phyloP scores from a whole-genome alignment of 352 stramenopile genomes.

The Phytopythium ostracodes region DNA sequence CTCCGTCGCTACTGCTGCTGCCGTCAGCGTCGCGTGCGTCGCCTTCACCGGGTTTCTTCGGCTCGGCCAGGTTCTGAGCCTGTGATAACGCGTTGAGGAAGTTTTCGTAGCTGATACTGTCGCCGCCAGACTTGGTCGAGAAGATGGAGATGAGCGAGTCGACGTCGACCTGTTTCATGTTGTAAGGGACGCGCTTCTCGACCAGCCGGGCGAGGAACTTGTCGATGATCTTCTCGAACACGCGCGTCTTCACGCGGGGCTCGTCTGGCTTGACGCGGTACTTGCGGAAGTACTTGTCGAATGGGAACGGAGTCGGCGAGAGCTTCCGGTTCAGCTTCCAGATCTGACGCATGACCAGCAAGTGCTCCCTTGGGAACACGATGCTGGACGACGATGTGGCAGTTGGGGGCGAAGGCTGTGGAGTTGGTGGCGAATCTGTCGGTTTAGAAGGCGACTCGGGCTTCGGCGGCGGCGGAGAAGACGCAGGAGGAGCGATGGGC shows the following conservation, averaged over 20 bases:
- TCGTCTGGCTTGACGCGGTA: constrained; percentile 41
- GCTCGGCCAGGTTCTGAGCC: constrained; percentile 17
- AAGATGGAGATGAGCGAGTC: constrained; percentile 12
- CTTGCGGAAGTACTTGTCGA: constrained; percentile 76
- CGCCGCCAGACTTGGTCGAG: constrained; percentile 4
- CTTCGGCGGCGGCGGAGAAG: constrained; percentile 1
- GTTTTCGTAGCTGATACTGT: constrained; percentile 37
- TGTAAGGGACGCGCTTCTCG: constrained; percentile 45
- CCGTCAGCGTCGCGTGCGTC: neutral
- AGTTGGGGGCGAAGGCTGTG: neutral
- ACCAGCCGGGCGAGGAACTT: constrained; percentile 69
- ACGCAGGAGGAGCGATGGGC: constrained; percentile 6
- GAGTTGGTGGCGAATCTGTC: constrained; percentile 6
- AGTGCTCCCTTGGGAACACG: constrained; percentile 12
- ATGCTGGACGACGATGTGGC: neutral
- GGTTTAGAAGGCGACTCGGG: constrained; percentile 10
- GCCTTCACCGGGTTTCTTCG: neutral
- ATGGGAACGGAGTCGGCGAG: constrained; percentile 41
- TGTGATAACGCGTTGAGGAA: constrained; percentile 51
- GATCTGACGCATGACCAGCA: constrained; percentile 28
- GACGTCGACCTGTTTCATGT: constrained; percentile 65
- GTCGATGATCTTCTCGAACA: constrained; percentile 74
- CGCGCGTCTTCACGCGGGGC: constrained; percentile 38
- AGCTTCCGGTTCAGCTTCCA: constrained; percentile 45
- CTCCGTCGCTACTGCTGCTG: constrained; percentile 17